phyloP scores from a whole-genome alignment of 176 grass and related monocot species.

The Calamus simplicifolius region DNA sequence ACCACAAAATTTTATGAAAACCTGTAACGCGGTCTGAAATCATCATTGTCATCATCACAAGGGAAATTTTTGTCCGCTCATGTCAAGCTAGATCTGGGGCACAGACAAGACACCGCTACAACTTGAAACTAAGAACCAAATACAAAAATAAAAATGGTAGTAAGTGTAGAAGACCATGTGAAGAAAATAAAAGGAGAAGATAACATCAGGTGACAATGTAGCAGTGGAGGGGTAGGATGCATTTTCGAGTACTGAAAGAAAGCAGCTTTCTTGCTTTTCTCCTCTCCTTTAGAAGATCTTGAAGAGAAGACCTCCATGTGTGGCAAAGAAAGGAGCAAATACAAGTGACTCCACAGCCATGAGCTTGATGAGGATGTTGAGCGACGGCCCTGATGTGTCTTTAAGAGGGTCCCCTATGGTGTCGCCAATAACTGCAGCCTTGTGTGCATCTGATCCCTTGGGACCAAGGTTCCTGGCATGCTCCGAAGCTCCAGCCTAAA shows the following conservation, averaged over 20 bases:
- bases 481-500: slow-evolving; percentile 80
- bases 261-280: not conserved
- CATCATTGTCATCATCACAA: not conserved
- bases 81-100: not conserved
- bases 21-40: not conserved
- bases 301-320: slow-evolving; percentile 84
- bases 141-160: not conserved
- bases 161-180: not conserved
- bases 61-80: not conserved
- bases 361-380: slow-evolving; percentile 97
- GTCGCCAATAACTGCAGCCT: slow-evolving; percentile 90
- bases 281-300: slow-evolving; percentile 39
- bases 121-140: not conserved
- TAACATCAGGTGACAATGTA: not conserved
- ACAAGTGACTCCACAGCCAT: slow-evolving; percentile 92
- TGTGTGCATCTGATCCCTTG: slow-evolving; percentile 81
- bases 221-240: not conserved
- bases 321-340: slow-evolving; percentile 86
- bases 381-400: slow-evolving; percentile 83
- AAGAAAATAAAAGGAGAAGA: not conserved
- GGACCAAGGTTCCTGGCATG: slow-evolving; percentile 67
- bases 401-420: slow-evolving; percentile 91
- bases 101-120: not conserved
- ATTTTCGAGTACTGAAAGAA: not conserved
- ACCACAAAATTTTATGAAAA: not conserved